A percentile compares a stretch with the other conserved stretches of the same genome.
Conservation (phyloP, 768 basidiomycete species). For the Agrocybe praecox region DNA sequence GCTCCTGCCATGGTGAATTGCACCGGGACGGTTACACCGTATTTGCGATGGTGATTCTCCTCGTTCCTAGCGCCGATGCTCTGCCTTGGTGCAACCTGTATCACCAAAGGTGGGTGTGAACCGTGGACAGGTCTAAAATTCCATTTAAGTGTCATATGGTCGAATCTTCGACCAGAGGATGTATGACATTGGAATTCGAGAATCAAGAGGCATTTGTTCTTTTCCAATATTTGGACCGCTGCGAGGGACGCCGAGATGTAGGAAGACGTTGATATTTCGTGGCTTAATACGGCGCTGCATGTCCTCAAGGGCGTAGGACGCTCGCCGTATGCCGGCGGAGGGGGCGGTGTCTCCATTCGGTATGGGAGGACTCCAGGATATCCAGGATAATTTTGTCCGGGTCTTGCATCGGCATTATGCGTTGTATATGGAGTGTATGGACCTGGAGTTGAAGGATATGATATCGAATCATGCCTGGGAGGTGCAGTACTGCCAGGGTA, state of each 20-base stretch:
- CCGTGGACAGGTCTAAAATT: conserved; percentile 2
- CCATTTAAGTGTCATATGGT: conserved; percentile 14
- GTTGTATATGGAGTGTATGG: neutral
- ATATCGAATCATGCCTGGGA: neutral
- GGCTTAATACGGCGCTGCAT: conserved; percentile 11
- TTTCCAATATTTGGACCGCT: conserved; percentile 13
- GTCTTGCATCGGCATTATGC: neutral
- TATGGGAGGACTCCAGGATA: neutral
- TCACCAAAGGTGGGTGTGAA: neutral
- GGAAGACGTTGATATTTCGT: conserved; percentile 12
- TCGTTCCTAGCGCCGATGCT: conserved; percentile 17
- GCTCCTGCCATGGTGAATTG: conserved; percentile 12
- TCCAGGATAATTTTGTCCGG: neutral
- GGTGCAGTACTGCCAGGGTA: neutral
- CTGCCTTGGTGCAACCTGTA: conserved; percentile 14
- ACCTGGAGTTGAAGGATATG: neutral
- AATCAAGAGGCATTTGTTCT: conserved; percentile 14
- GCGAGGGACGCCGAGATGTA: conserved; percentile 16
- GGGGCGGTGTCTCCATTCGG: neutral
- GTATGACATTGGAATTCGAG: conserved; percentile 18
- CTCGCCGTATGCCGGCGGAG: neutral
- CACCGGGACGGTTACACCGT: conserved; percentile 6
- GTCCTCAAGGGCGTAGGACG: neutral
- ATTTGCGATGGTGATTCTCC: conserved; percentile 9
- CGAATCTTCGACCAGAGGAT: conserved; percentile 11